Conservation (phyloP, 345 rosid species). For the Gossypium turneri region DNA sequence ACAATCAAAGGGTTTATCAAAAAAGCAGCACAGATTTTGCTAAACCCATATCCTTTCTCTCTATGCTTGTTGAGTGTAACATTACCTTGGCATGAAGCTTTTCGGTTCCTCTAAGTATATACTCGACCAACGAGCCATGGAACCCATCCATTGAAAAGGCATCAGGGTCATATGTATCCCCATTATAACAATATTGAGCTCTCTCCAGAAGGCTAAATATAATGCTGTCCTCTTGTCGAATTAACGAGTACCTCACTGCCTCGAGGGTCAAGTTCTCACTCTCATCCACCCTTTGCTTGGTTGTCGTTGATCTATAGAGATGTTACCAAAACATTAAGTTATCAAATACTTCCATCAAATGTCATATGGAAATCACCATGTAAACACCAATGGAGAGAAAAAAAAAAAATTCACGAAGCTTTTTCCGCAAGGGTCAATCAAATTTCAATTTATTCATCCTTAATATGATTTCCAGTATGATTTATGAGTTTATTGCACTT, state of each 20-base stretch:
- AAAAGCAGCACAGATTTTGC: not conserved
- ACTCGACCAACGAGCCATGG: constrained; percentile 80
- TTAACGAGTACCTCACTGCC: constrained; percentile 68
- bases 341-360: not conserved
- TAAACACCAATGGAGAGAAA: not conserved
- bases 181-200: constrained; percentile 80
- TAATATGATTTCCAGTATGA: not conserved
- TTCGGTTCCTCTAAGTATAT: constrained; percentile 76
- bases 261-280: constrained; percentile 73
- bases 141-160: constrained; percentile 73
- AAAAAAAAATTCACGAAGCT: no score
- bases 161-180: constrained; percentile 70
- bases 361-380: not conserved
- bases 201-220: constrained; percentile 80
- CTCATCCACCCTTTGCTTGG: constrained; percentile 62
- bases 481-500: not conserved
- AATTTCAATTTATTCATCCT: not conserved
- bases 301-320: constrained; percentile 38
- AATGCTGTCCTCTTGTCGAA: constrained; percentile 90
- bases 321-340: constrained; percentile 6
- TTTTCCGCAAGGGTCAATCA: not conserved
- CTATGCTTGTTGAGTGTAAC: not conserved
- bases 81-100: constrained; percentile 76
- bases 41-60: not conserved
- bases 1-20: constrained; percentile 1